Percentiles rank a stretch among this genome's conserved stretches.
Conservation (phyloP, 2,329 filamentous ascomycete species). For the Neurospora sp. region DNA sequence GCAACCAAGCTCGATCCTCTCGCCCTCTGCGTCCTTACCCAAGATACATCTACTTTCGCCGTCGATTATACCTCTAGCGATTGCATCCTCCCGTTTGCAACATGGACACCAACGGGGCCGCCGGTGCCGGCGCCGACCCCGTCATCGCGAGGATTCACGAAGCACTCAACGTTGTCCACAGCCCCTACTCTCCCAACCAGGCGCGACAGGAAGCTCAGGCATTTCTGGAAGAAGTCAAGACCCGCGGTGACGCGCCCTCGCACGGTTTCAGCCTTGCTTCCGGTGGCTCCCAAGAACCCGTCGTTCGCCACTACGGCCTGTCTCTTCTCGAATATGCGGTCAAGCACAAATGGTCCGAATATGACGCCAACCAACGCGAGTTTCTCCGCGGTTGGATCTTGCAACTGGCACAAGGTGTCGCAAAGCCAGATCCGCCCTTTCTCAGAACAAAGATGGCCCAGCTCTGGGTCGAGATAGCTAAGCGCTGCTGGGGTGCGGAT, state of each 20-base stretch:
- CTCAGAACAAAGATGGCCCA: conserved; percentile 89
- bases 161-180: conserved; percentile 82
- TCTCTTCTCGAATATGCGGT: conserved; percentile 86
- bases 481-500: conserved; percentile 82
- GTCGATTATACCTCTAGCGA: not conserved
- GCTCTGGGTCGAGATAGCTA: conserved; percentile 90
- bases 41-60: not conserved
- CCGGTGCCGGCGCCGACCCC: conserved; percentile 10
- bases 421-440: conserved; percentile 66
- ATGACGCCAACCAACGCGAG: conserved; percentile 56
- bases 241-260: conserved; percentile 65
- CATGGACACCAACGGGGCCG: conserved; percentile 9
- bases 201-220: conserved; percentile 72
- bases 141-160: conserved; percentile 63
- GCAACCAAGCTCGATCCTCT: not conserved
- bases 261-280: conserved; percentile 78
- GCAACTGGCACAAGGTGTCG: conserved; percentile 63
- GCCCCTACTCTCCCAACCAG: conserved; percentile 69
- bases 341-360: conserved; percentile 72
- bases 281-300: conserved; percentile 62
- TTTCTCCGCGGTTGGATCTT: conserved; percentile 69
- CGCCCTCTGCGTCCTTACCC: not conserved
- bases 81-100: not conserved
- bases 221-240: conserved; percentile 81
- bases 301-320: conserved; percentile 88